These are phyloP conservation scores for Mediolabrus comicus DNA, from an alignment of 108 stramenopile species.

Conservation along the genomic window DNA sequence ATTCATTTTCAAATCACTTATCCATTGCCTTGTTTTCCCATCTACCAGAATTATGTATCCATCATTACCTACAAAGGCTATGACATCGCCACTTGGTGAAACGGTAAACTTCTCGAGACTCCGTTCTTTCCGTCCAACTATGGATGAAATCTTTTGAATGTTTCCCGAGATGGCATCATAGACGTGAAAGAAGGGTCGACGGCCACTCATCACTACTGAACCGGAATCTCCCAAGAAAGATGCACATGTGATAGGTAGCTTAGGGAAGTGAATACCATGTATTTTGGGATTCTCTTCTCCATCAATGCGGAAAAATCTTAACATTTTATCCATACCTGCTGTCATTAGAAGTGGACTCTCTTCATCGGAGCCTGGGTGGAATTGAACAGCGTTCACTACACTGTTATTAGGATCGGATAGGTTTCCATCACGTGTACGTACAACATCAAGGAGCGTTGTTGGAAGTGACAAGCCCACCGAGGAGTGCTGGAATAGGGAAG, in stretches of 20 bases:
- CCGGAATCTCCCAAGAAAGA: slow-evolving; percentile 77
- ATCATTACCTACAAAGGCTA: slow-evolving; percentile 93
- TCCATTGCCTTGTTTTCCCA: slow-evolving; percentile 79
- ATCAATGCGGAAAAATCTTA: slow-evolving; percentile 90
- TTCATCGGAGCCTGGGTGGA: slow-evolving; percentile 80
- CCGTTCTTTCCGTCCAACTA: slow-evolving; percentile 78
- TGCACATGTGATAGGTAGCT: slow-evolving; percentile 89
- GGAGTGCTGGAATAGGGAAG: slow-evolving; percentile 27
- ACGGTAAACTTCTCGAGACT: slow-evolving; percentile 81
- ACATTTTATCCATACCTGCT: slow-evolving; percentile 87
- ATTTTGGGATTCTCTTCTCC: slow-evolving; percentile 79
- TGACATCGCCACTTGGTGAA: slow-evolving; percentile 77
- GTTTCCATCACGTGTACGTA: slow-evolving; percentile 87
- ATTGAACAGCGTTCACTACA: slow-evolving; percentile 72
- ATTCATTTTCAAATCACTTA: slow-evolving; percentile 90
- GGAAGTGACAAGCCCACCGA: slow-evolving; percentile 44
- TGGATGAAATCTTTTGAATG: slow-evolving; percentile 62
- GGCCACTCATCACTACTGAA: slow-evolving; percentile 80
- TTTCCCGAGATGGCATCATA: slow-evolving; percentile 89
- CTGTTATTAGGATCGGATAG: slow-evolving; percentile 70
- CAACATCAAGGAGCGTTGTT: slow-evolving; percentile 61
- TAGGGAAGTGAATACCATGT: slow-evolving; percentile 89
- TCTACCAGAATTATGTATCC: slow-evolving; percentile 91
- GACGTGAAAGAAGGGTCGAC: slow-evolving; percentile 90
- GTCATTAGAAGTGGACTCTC: slow-evolving; percentile 68